phyloP scores from a whole-genome alignment of 257 asterid species.

The Solanum corneliomulleri region DNA sequence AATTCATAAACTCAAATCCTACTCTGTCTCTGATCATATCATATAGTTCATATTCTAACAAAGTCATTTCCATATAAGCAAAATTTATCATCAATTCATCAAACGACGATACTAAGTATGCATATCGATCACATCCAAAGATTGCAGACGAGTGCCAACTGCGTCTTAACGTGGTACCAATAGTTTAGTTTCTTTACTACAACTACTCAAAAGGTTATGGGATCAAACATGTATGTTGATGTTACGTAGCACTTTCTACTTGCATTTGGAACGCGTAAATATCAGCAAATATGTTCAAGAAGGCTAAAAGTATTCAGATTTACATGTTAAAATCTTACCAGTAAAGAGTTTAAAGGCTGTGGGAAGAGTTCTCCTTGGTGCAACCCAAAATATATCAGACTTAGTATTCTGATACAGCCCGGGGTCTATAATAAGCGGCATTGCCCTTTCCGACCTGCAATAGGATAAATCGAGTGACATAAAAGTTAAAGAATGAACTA shows the following conservation, averaged over 20 bases:
- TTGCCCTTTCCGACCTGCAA: constrained; percentile 54
- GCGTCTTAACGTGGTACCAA: not conserved
- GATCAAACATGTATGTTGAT: not conserved
- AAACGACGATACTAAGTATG: not conserved
- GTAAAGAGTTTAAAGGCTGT: constrained; percentile 41
- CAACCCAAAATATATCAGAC: constrained; percentile 53
- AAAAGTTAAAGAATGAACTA: not conserved
- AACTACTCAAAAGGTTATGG: not conserved
- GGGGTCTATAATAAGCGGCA: constrained; percentile 73
- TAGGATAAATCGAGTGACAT: not conserved
- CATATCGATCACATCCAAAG: not conserved
- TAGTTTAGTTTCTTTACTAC: not conserved
- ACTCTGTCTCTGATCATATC: not conserved
- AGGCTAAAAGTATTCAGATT: not conserved
- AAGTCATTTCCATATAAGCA: not conserved
- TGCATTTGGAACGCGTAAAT: not conserved
- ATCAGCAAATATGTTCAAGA: not conserved
- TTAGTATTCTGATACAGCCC: constrained; percentile 63
- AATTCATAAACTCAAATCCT: not conserved
- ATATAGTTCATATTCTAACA: not conserved
- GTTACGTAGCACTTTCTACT: not conserved
- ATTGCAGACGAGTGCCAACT: not conserved
- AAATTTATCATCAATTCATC: not conserved
- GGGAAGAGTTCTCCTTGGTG: constrained; percentile 52
- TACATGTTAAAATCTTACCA: not conserved